Base-by-base conservation (phyloP, 1,284 basidiomycete species). In the Lentinula novae-zelandiae region DNA sequence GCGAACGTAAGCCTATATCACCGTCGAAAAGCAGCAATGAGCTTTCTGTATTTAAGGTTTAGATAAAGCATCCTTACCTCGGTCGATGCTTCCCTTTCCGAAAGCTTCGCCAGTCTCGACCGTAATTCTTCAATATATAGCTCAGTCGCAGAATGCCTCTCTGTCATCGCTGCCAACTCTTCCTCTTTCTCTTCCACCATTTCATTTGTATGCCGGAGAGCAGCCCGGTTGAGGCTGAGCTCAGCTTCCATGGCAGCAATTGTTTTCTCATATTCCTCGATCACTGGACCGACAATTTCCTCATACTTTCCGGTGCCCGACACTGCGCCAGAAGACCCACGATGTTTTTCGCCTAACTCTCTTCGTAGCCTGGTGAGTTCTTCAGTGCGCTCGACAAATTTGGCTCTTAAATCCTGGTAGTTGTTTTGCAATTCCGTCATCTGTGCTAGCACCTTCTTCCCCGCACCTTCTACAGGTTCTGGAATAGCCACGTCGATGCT, bases 231-330 rank as follows among this genome's bases (percentile, higher is more conserved):
- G 57, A 98, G 81, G 67, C 87, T 93, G 60, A 98, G 83, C 73
- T 98, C 92, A 0, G 95, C 93, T 73, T 99, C 97, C 80, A 99
- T 90, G 1, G 94, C 90, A 52, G 89, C 87, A 66, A 99, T 96
- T 1, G 95, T 95, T 81, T 96, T 96, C 78, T 99, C 96, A 75
- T 99, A 99, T 78, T 98, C 96, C 73, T 96, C 90, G 61, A 99
- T 98, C 68, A 99, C 95, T 6, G 96, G 96, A 40, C 95, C 96
- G 20, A 98, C 95, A 61, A 97, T 96, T 72, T 95, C 92, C 69
- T 97, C 93, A 71, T 98, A 98, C 72, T 91, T 93, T 56, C 82
- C 86, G 5, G 88, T 87, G 40, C 83, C 87, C n/a, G 84, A 85
- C 40, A 86, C 69, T 44, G 84, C 82, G 20, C 89, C 87, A n/a